Conservation (phyloP, 2,329 filamentous ascomycete species). For the Coniochaeta prunicola region DNA sequence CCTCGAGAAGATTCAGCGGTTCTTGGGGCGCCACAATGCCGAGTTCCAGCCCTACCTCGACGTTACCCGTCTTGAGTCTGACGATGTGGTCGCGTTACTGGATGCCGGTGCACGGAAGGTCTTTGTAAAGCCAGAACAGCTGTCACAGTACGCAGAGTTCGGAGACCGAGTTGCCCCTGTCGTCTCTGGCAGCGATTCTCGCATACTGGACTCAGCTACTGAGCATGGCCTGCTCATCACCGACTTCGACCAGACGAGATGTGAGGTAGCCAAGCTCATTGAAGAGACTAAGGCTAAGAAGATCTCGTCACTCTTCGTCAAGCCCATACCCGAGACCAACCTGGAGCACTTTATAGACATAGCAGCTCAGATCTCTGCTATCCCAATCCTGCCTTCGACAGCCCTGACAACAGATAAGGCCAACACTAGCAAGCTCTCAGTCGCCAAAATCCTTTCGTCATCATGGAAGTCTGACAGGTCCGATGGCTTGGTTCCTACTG, state of each 20-base stretch:
- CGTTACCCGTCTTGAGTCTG: constrained; percentile 59
- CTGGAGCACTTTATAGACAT: constrained; percentile 39
- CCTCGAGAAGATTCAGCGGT: constrained; percentile 34
- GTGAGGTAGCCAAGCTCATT: constrained; percentile 34
- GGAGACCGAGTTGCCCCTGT: constrained; percentile 48
- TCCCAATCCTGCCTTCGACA: constrained; percentile 69
- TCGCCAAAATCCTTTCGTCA: constrained; percentile 63
- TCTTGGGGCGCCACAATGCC: constrained; percentile 41
- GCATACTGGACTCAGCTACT: constrained; percentile 20
- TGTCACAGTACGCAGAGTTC: constrained; percentile 50
- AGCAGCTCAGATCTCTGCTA: constrained; percentile 44
- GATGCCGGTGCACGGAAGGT: constrained; percentile 80
- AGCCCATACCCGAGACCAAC: constrained; percentile 37
- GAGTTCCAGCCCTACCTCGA: constrained; percentile 66
- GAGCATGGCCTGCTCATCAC: constrained; percentile 46
- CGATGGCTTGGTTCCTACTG: constrained; percentile 80
- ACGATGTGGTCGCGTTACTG: constrained; percentile 69
- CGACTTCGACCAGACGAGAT: constrained; percentile 37
- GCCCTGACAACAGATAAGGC: constrained; percentile 62
- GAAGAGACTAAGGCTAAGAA: constrained; percentile 37
- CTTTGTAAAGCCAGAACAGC: constrained; percentile 67
- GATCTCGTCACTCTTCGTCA: constrained; percentile 41
- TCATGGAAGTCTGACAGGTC: constrained; percentile 74
- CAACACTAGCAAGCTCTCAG: constrained; percentile 53
- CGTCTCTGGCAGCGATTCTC: constrained; percentile 25